Percentiles rank a stretch among this genome's conserved stretches.
Conservation (phyloP, 1,284 basidiomycete genomes). For the Marasmius sp. region DNA sequence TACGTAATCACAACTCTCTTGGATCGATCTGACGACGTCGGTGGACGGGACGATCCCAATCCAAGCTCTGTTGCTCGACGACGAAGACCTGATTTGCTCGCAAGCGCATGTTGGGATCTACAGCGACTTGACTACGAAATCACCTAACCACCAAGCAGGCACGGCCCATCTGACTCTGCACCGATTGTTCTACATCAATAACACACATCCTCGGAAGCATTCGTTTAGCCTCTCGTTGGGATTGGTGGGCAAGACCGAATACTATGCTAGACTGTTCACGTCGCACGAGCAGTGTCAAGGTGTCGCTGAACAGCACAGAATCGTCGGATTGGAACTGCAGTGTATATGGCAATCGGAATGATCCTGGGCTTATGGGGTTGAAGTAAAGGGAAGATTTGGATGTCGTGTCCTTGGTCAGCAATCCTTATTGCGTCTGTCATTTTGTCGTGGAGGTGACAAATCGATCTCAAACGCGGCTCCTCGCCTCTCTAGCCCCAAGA, state of each 20-base stretch:
- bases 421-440: slow-evolving; percentile 76
- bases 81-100: too few relatives aligned
- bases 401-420: slow-evolving; percentile 58
- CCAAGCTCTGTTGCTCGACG: too few relatives aligned
- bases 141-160: too few relatives aligned
- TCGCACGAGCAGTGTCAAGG: slow-evolving; percentile 89
- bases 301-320: slow-evolving; percentile 75
- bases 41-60: too few relatives aligned
- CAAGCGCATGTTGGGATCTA: too few relatives aligned
- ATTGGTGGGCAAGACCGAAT: slow-evolving; percentile 77
- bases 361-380: slow-evolving; percentile 73
- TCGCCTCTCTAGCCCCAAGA: slow-evolving; percentile 84
- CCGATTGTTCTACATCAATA: too few relatives aligned
- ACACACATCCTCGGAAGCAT: too few relatives aligned
- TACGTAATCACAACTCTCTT: too few relatives aligned
- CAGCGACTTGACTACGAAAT: too few relatives aligned
- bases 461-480: slow-evolving; percentile 71
- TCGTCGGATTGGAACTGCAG: slow-evolving; percentile 73
- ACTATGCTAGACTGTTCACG: slow-evolving; percentile 90
- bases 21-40: slow-evolving; percentile 55
- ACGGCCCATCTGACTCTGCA: too few relatives aligned
- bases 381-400: slow-evolving; percentile 37
- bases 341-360: slow-evolving; percentile 83
- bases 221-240: too few relatives aligned
- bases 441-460: slow-evolving; percentile 89